Conservation (phyloP, 768 basidiomycete genomes). For the Boletus huronensis region DNA sequence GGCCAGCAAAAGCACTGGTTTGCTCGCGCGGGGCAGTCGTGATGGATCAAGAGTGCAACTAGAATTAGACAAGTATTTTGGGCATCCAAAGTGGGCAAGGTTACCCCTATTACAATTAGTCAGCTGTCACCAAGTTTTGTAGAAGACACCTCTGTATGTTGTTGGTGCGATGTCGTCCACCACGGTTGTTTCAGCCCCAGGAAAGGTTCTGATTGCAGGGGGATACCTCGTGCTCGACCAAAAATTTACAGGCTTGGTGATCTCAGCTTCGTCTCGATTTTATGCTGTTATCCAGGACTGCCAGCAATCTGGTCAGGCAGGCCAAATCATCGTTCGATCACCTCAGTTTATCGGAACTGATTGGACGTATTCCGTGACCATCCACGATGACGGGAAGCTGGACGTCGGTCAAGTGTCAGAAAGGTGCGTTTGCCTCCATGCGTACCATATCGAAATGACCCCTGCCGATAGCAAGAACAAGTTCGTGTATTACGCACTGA, state of each 20-base stretch:
- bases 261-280: constrained; percentile 92
- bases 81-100: too few species aligned
- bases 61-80: background rate
- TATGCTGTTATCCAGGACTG: constrained; percentile 66
- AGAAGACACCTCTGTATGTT: background rate
- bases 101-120: constrained; percentile 20
- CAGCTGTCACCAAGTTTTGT: constrained; percentile 14
- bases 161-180: constrained; percentile 39
- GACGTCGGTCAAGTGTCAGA: constrained; percentile 22
- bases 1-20: constrained; percentile 89
- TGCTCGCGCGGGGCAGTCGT: constrained; percentile 61
- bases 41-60: constrained; percentile 15
- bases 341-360: constrained; percentile 84
- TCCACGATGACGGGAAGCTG: constrained; percentile 31
- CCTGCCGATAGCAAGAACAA: constrained; percentile 63
- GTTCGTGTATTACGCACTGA: constrained; percentile 89
- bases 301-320: constrained; percentile 22
- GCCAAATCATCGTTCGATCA: constrained; percentile 71
- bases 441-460: background rate
- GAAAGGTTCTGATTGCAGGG: constrained; percentile 93
- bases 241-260: constrained; percentile 77
- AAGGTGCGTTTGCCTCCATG: constrained; percentile 14
- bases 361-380: constrained; percentile 66
- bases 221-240: constrained; percentile 97
- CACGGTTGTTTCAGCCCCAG: constrained; percentile 85